Conservation (phyloP, 768 basidiomycete species). For the Hericium alpestre region DNA sequence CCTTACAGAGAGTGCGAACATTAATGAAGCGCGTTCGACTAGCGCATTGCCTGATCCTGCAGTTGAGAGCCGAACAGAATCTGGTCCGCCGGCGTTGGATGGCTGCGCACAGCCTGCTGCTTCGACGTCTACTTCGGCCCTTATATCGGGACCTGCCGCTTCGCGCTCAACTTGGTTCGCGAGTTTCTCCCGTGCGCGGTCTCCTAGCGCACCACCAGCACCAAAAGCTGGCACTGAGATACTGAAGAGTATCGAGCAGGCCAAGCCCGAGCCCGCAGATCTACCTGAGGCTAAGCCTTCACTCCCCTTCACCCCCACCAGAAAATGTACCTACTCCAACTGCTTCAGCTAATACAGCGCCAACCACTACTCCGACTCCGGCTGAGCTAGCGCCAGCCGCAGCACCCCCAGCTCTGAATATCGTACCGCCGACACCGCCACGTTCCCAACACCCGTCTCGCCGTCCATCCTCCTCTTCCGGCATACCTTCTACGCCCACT, state of each 20-base stretch:
- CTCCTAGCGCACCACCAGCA: too few species aligned
- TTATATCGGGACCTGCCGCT: background rate
- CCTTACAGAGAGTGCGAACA: too few species aligned
- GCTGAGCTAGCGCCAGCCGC: background rate
- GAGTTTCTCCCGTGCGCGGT: background rate
- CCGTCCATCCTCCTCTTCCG: background rate
- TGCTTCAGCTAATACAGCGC: background rate
- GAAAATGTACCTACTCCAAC: background rate
- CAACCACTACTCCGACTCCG: background rate
- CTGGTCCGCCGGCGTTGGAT: too few species aligned
- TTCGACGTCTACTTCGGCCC: background rate
- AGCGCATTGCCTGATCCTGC: too few species aligned
- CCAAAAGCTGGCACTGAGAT: too few species aligned
- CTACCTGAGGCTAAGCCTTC: too few species aligned
- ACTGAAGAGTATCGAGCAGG: too few species aligned
- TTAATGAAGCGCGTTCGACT: too few species aligned
- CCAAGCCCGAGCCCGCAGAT: too few species aligned
- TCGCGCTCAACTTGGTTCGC: background rate
- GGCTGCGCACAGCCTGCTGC: too few species aligned
- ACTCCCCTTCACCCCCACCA: background rate
- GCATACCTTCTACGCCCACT: background rate
- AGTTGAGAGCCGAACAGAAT: too few species aligned
- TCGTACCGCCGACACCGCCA: background rate
- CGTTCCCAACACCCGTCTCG: background rate
- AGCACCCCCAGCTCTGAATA: background rate